Evolutionary conservation across 1,284 basidiomycete species (phyloP).

Genomic region (Austroboletus niveus): DNA sequence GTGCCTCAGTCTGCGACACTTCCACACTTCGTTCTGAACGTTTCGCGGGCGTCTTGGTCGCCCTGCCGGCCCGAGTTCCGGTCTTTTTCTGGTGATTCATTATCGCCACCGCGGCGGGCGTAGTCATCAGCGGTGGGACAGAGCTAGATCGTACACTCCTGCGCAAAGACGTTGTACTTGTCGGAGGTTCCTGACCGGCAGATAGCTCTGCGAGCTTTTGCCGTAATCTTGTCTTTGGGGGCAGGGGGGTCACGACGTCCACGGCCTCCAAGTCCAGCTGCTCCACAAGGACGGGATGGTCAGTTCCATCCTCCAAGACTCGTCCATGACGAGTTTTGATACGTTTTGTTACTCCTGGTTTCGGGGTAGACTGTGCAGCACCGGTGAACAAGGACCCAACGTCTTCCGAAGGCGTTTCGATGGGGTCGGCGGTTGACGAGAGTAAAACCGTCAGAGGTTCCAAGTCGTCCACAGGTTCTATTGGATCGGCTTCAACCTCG

Average conservation of each 20-base stretch:
- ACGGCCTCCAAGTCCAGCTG: conserved; percentile 3
- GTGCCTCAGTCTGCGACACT: neutral
- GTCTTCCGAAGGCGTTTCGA: conserved; percentile 24
- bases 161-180: neutral
- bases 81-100: conserved; percentile 3
- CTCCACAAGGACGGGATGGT: conserved; percentile 18
- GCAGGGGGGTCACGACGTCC: conserved; percentile 2
- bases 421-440: conserved; percentile 23
- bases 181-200: conserved; percentile 9
- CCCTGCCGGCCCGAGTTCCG: neutral
- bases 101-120: conserved; percentile 4
- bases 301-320: conserved; percentile 16
- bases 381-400: neutral
- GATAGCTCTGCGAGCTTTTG: neutral
- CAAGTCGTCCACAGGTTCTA: conserved; percentile 35
- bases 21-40: neutral
- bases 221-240: conserved; percentile 3
- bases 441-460: conserved; percentile 4
- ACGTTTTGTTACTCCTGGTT: conserved; percentile 31
- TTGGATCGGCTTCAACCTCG: conserved; percentile 28
- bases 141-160: conserved; percentile 14
- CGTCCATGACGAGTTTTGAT: conserved; percentile 39
- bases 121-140: conserved; percentile 5
- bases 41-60: conserved; percentile 17
- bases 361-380: conserved; percentile 19